A percentile compares a stretch with the other conserved stretches of the same genome.
These are phyloP conservation scores for Xerocomus spinulosus DNA, from an alignment of 768 basidiomycete genomes.

Conservation along the genomic window DNA sequence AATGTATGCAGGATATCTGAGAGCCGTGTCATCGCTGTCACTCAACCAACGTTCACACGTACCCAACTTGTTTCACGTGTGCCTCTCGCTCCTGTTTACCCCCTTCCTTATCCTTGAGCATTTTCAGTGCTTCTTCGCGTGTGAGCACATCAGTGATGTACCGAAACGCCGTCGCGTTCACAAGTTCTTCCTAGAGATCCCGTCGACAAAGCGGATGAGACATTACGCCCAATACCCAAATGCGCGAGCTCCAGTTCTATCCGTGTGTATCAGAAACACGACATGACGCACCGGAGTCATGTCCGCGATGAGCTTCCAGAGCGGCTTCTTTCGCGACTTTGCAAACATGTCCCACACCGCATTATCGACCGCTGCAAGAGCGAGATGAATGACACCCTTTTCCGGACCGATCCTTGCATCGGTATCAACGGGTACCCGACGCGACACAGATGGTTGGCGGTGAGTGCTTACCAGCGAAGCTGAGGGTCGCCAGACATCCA, in stretches of 20 bases:
- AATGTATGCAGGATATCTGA: slow-evolving; percentile 85
- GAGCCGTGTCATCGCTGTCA: not conserved
- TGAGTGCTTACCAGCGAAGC: slow-evolving; percentile 64
- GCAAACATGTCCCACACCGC: slow-evolving; percentile 93
- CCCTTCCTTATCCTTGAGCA: slow-evolving; percentile 70
- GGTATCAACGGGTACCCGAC: too few species aligned
- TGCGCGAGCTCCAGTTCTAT: not conserved
- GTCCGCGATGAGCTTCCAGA: slow-evolving; percentile 90
- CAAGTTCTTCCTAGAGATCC: slow-evolving; percentile 72
- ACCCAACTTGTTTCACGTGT: slow-evolving; percentile 65
- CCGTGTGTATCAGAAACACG: slow-evolving; percentile 8
- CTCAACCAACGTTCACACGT: slow-evolving; percentile 10
- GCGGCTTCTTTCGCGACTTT: slow-evolving; percentile 68
- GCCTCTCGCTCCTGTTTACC: slow-evolving; percentile 75
- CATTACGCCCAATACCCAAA: too few species aligned
- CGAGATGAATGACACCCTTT: slow-evolving; percentile 89
- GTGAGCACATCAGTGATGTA: slow-evolving; percentile 93
- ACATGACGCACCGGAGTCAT: slow-evolving; percentile 60
- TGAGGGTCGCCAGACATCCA: slow-evolving; percentile 82
- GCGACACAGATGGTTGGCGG: too few species aligned
- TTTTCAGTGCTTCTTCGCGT: slow-evolving; percentile 76
- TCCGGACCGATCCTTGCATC: slow-evolving; percentile 72
- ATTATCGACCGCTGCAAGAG: slow-evolving; percentile 82
- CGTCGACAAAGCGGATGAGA: too few species aligned
- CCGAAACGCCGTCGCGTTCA: slow-evolving; percentile 70